Conservation (phyloP, 129 eudicot species). For the Dittrichia graveolens region DNA sequence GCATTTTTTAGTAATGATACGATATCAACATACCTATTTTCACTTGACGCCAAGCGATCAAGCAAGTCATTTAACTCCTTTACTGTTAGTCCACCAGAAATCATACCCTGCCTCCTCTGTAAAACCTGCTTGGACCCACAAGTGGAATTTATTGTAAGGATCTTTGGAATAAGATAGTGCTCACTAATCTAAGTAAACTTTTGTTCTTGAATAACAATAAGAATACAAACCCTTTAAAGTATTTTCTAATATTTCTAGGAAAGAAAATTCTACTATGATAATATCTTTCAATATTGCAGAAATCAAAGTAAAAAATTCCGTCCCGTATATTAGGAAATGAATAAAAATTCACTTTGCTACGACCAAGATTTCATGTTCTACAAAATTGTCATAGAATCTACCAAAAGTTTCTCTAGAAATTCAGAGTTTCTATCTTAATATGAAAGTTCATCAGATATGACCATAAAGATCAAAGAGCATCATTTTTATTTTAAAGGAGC, state of each 20-base stretch:
- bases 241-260: too few relatives aligned
- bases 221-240: too few relatives aligned
- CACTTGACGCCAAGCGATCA: slow-evolving; percentile 84
- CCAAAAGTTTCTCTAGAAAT: background rate
- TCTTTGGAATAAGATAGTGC: background rate
- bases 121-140: slow-evolving; percentile 53
- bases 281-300: too few relatives aligned
- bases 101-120: slow-evolving; percentile 75
- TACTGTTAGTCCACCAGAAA: slow-evolving; percentile 78
- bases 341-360: background rate
- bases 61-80: slow-evolving; percentile 77
- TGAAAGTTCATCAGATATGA: background rate
- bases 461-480: slow-evolving; percentile 5
- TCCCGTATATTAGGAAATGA: background rate
- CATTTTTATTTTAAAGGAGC: background rate
- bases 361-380: background rate
- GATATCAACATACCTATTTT: slow-evolving; percentile 58
- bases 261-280: too few relatives aligned
- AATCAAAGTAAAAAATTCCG: too few relatives aligned
- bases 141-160: slow-evolving; percentile 5
- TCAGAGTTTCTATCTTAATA: background rate
- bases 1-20: slow-evolving; percentile 10
- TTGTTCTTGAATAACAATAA: too few relatives aligned
- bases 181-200: too few relatives aligned
- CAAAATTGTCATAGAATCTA: background rate